Percentiles rank a stretch among this genome's conserved stretches.
phyloP scores from a whole-genome alignment of 2,329 filamentous ascomycete species.

The Diplodia corticola region DNA sequence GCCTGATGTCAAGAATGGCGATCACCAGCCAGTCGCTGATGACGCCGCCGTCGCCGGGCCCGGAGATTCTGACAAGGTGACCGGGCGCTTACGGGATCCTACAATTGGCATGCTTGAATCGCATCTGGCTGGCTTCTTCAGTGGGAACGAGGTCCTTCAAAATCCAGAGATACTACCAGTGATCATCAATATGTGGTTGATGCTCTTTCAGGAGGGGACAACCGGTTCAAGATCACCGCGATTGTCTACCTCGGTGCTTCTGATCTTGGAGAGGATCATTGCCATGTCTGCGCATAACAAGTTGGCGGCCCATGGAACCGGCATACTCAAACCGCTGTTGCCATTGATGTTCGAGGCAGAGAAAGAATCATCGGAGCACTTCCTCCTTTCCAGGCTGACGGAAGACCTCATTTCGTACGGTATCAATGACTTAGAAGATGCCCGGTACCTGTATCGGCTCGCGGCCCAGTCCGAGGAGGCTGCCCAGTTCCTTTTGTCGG shows the following conservation, averaged over 20 bases:
- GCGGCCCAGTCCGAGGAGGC: conserved; percentile 54
- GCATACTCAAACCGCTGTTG: conserved; percentile 37
- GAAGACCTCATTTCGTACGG: conserved; percentile 71
- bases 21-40: conserved; percentile 28
- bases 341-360: conserved; percentile 33
- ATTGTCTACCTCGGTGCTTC: conserved; percentile 39
- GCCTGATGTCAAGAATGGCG: conserved; percentile 24
- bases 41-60: neutral
- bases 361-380: conserved; percentile 1
- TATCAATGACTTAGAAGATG: conserved; percentile 77
- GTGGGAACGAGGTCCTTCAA: conserved; percentile 42
- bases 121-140: conserved; percentile 39
- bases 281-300: conserved; percentile 41
- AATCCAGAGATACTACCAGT: conserved; percentile 44
- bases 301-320: conserved; percentile 39
- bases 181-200: conserved; percentile 42
- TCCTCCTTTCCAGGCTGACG: conserved; percentile 66
- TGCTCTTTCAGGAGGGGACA: conserved; percentile 35
- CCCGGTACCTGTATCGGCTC: conserved; percentile 69
- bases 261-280: conserved; percentile 38
- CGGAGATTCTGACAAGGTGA: neutral
- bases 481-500: conserved; percentile 71
- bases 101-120: conserved; percentile 28
- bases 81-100: conserved; percentile 23
- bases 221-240: conserved; percentile 37